These are phyloP conservation scores for Ophiostoma perfectum DNA, from an alignment of 2,329 filamentous ascomycete species.

Conservation along the genomic window DNA sequence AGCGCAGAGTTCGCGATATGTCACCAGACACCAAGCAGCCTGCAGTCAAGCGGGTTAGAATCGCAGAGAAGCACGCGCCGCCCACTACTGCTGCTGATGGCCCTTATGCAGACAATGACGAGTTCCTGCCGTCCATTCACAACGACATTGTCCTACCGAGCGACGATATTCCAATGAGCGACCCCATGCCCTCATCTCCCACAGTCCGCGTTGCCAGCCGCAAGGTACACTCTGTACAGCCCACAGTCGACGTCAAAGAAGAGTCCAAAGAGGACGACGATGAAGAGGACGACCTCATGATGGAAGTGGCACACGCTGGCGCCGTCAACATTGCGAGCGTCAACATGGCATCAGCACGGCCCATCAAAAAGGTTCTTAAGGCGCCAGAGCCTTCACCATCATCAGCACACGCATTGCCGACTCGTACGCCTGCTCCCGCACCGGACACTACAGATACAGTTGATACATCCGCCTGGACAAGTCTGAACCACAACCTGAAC, in stretches of 20 bases:
- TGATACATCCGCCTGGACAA: conserved; percentile 82
- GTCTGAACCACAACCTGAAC: conserved; percentile 79
- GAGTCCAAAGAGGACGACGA: conserved; percentile 60
- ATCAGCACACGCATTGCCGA: conserved; percentile 67
- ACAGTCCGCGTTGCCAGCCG: conserved; percentile 71
- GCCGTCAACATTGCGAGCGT: conserved; percentile 64
- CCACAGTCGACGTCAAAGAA: conserved; percentile 27
- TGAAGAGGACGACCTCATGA: conserved; percentile 71
- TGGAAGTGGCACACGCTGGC: conserved; percentile 79
- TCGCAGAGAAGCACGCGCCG: conserved; percentile 44
- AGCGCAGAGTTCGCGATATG: conserved; percentile 64
- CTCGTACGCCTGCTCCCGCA: not conserved
- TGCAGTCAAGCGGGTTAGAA: conserved; percentile 51
- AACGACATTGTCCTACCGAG: conserved; percentile 36
- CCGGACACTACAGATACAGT: conserved; percentile 47
- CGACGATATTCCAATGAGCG: conserved; percentile 68
- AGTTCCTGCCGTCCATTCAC: conserved; percentile 57
- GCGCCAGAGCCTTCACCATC: conserved; percentile 56
- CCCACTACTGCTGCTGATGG: conserved; percentile 46
- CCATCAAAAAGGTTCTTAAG: conserved; percentile 69
- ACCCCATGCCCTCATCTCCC: conserved; percentile 78
- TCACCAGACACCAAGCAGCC: conserved; percentile 57
- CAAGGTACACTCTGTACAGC: conserved; percentile 48
- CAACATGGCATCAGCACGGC: conserved; percentile 77
- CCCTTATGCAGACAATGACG: conserved; percentile 47